Evolutionary conservation across 495 filamentous ascomycete species (phyloP).

Genomic region (Trichodelitschia bisporula): DNA sequence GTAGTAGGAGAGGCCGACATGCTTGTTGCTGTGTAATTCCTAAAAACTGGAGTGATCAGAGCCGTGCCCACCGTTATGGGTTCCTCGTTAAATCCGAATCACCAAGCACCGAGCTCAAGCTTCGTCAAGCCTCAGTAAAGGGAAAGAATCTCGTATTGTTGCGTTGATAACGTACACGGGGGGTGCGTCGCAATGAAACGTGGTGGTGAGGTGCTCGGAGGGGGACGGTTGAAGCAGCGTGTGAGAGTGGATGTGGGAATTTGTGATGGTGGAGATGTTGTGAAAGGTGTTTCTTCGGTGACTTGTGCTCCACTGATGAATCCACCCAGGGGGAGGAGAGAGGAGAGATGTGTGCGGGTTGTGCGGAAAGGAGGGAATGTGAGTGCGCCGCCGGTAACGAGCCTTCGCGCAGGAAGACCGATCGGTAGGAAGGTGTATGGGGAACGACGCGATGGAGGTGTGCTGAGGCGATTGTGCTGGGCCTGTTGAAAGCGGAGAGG

Average conservation of each 20-base stretch:
- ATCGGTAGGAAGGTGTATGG: no score
- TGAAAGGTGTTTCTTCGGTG: no score
- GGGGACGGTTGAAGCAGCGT: constrained; percentile 2
- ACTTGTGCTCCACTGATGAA: no score
- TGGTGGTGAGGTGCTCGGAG: constrained; percentile 2
- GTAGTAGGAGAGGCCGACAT: constrained; percentile 37
- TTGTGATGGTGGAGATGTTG: constrained; percentile 4
- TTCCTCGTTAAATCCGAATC: neutral
- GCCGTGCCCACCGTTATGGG: constrained; percentile 2
- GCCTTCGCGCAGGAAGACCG: no score
- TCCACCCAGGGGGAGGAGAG: no score
- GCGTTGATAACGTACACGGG: constrained; percentile 4
- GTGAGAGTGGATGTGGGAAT: constrained; percentile 2
- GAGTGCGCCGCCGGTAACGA: no score
- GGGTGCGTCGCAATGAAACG: constrained; percentile 4
- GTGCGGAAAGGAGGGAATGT: no score
- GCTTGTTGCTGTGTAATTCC: constrained; percentile 10
- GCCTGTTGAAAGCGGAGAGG: no score
- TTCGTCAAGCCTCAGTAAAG: neutral
- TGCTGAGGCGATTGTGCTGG: no score
- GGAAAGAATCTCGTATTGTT: neutral
- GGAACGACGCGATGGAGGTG: no score
- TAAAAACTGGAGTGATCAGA: constrained; percentile 17
- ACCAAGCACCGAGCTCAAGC: neutral
- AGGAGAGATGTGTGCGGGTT: no score